Base-by-base conservation (phyloP, 352 stramenopile genomes). In the Pythium sukuiense region DNA sequence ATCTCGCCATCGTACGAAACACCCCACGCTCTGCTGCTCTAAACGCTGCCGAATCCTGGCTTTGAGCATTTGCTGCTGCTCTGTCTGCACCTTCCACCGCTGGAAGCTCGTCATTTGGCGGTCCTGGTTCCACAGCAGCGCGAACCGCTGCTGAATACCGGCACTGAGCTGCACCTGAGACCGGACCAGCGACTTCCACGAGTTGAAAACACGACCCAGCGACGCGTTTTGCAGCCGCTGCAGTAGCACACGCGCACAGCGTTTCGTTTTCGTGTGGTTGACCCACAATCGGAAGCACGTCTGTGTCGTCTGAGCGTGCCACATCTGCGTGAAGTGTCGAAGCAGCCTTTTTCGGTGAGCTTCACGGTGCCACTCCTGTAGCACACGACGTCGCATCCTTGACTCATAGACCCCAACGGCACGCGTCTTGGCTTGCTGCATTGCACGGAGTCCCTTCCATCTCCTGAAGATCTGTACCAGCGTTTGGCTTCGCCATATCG, bases 131-230 rank as follows among this genome's bases (percentile, higher is more conserved):
- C 70, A 82, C 30, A 85, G 29, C 12, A 74, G 18, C 0, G 18
- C 53, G 54, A 87, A 76, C 3, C 75, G 67, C 6, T 67, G 24
- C 50, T 76, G 72, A 46, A 89, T 80, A 1, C 27, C 45, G 6
- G 65, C 59, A 2, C 63, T 48, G 33, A 55, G 39, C 0, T 53
- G n/a, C 6, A 26, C 16, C 24, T 81, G 72, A 5, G 52, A 50
- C 6, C 60, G 1, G 3, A 73, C 69, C 2, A 63, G 33, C 14
- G 60, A 29, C 46, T 69, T 85, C 80, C 78, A 89, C 16, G 78
- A 61, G 20, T 74, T 74, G 41, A 87, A 80, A 0, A 83, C 59
- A 1, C 62, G 66, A 24, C 39, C 20, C 6, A 83, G 32, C 2
- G 67, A 64, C 18, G 27, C 52, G 63, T 37, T 68, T 45, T 26